phyloP scores from a whole-genome alignment of 768 basidiomycete species.

The Leccinum obscurum region DNA sequence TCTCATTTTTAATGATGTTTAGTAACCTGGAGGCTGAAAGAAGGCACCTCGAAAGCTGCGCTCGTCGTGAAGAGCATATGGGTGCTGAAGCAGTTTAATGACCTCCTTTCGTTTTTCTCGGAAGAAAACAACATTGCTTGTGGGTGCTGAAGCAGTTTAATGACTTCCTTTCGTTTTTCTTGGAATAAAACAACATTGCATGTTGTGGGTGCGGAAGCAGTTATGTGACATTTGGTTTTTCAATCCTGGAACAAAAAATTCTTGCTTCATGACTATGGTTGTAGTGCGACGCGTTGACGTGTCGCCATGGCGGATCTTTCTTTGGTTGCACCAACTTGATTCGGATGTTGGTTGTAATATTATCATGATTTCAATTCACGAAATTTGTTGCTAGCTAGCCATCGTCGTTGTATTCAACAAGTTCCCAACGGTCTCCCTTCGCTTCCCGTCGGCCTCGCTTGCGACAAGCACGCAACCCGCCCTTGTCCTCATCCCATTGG shows the following conservation, averaged over 20 bases:
- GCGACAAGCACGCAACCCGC: too few relatives aligned
- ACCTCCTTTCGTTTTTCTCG: not conserved
- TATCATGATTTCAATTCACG: not conserved
- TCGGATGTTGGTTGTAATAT: not conserved
- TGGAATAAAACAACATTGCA: not conserved
- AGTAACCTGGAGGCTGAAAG: constrained; percentile 16
- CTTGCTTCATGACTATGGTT: not conserved
- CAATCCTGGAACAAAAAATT: not conserved
- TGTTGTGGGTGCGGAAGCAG: too few relatives aligned
- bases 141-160: constrained; percentile 9
- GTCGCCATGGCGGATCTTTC: not conserved
- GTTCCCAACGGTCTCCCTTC: too few relatives aligned
- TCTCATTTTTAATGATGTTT: not conserved
- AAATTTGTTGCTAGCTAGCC: not conserved
- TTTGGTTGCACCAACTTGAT: not conserved
- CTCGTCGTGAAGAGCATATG: not conserved
- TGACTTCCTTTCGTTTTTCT: not conserved
- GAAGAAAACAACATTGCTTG: too few relatives aligned
- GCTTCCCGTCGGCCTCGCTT: too few relatives aligned
- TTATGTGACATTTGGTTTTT: too few relatives aligned
- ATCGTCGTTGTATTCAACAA: too few relatives aligned
- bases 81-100: constrained; percentile 12
- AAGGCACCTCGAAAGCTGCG: constrained; percentile 17
- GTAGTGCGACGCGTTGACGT: not conserved
- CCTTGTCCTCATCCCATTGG: too few relatives aligned